Evolutionary conservation across 2,329 filamentous ascomycete genomes (phyloP).

Genomic region (Ophiostoma montium): DNA sequence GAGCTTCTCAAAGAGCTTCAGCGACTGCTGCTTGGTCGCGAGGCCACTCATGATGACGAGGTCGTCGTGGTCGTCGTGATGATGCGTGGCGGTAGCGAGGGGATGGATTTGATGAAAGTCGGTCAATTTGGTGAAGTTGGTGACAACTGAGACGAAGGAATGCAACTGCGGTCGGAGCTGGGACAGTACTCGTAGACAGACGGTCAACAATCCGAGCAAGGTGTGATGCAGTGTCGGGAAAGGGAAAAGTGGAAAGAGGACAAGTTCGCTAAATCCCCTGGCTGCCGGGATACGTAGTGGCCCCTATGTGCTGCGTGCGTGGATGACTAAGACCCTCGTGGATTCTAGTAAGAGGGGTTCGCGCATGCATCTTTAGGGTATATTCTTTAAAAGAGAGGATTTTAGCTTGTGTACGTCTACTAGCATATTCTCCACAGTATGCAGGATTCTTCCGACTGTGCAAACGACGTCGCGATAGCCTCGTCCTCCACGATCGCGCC

Average conservation of each 20-base stretch:
- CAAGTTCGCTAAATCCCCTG: slow-evolving; percentile 12
- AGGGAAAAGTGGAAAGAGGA: slow-evolving; percentile 11
- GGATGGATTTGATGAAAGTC: not conserved
- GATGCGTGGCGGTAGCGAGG: not conserved
- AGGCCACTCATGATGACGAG: slow-evolving; percentile 46
- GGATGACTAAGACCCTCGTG: no score
- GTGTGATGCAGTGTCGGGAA: not conserved
- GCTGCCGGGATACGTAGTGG: not conserved
- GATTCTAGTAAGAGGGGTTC: no score
- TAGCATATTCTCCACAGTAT: no score
- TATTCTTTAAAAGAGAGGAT: no score
- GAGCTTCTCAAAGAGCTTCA: slow-evolving; percentile 95
- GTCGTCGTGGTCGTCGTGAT: not conserved
- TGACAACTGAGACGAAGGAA: not conserved
- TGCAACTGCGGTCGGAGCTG: no score
- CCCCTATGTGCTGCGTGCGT: not conserved
- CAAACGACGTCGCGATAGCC: no score
- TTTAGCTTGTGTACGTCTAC: no score
- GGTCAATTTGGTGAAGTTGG: not conserved
- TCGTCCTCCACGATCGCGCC: no score
- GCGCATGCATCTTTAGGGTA: no score
- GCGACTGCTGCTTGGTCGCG: slow-evolving; percentile 87
- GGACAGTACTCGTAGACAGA: no score
- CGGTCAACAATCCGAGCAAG: not conserved
- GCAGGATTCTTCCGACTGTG: no score